A percentile compares a stretch with the other conserved stretches of the same genome.
phyloP scores from a whole-genome alignment of 116 monocot genomes.

The Iris pallida region DNA sequence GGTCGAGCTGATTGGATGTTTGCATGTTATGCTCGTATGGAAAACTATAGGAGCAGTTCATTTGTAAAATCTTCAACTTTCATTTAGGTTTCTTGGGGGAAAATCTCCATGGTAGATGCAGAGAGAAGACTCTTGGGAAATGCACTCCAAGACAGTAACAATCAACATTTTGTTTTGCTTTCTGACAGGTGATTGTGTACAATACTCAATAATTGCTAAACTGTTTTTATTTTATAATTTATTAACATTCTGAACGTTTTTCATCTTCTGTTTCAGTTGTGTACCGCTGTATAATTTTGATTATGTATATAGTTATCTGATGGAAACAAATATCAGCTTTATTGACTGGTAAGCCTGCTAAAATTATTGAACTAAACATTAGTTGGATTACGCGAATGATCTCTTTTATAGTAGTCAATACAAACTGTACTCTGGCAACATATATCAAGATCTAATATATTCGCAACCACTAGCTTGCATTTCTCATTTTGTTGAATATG shows the following conservation, averaged over 20 bases:
- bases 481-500: not conserved
- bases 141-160: constrained; percentile 78
- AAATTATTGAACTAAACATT: not conserved
- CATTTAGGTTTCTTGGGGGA: constrained; percentile 75
- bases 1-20: constrained; percentile 5
- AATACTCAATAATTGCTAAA: constrained; percentile 1
- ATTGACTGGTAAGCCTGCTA: constrained; percentile 75
- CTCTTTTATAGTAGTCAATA: not conserved
- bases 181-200: constrained; percentile 67
- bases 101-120: constrained; percentile 92
- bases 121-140: constrained; percentile 84
- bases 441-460: not conserved
- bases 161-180: constrained; percentile 88
- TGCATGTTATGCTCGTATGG: not conserved
- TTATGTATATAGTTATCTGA: constrained; percentile 75
- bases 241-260: constrained; percentile 7
- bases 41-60: not conserved
- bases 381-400: not conserved
- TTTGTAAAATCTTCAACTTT: constrained; percentile 13
- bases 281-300: constrained; percentile 86
- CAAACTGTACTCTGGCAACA: not conserved
- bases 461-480: not conserved
- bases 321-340: constrained; percentile 94
- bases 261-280: constrained; percentile 60
- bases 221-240: not conserved